A percentile compares a stretch with the other conserved stretches of the same genome.
phyloP scores from a whole-genome alignment of 176 grass and related monocot genomes.

The Musa troglodytarum region DNA sequence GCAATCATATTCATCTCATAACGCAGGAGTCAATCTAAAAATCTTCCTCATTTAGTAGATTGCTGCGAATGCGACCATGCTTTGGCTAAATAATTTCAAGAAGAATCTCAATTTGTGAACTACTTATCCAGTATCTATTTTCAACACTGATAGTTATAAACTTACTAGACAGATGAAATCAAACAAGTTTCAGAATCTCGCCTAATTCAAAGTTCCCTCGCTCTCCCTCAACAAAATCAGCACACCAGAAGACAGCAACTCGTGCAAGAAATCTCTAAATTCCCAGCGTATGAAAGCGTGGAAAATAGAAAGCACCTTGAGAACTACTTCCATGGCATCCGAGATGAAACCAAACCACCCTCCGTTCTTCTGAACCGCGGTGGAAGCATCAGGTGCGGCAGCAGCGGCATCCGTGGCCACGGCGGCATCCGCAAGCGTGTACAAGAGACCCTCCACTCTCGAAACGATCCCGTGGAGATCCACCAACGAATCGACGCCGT shows the following conservation, averaged over 20 bases:
- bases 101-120: too few relatives aligned
- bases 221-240: neutral
- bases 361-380: slow-evolving; percentile 51
- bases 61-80: too few relatives aligned
- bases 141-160: too few relatives aligned
- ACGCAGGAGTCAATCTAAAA: too few relatives aligned
- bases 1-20: too few relatives aligned
- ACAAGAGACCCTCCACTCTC: slow-evolving; percentile 65
- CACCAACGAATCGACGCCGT: slow-evolving; percentile 15
- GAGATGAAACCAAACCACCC: slow-evolving; percentile 96
- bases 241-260: neutral
- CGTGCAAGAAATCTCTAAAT: neutral
- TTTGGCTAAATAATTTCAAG: too few relatives aligned
- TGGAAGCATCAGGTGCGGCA: slow-evolving; percentile 23
- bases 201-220: too few relatives aligned
- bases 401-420: slow-evolving; percentile 65
- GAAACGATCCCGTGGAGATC: slow-evolving; percentile 46
- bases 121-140: slow-evolving; percentile 31
- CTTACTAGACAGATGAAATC: too few relatives aligned
- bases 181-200: too few relatives aligned
- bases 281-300: slow-evolving; percentile 1
- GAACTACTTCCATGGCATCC: slow-evolving; percentile 76
- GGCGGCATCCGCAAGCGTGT: slow-evolving; percentile 72
- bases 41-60: too few relatives aligned
- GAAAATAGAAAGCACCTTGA: slow-evolving; percentile 47